Evolutionary conservation across 2,329 filamentous ascomycete species (phyloP).

Genomic region (Emergomyces pasteurianus): DNA sequence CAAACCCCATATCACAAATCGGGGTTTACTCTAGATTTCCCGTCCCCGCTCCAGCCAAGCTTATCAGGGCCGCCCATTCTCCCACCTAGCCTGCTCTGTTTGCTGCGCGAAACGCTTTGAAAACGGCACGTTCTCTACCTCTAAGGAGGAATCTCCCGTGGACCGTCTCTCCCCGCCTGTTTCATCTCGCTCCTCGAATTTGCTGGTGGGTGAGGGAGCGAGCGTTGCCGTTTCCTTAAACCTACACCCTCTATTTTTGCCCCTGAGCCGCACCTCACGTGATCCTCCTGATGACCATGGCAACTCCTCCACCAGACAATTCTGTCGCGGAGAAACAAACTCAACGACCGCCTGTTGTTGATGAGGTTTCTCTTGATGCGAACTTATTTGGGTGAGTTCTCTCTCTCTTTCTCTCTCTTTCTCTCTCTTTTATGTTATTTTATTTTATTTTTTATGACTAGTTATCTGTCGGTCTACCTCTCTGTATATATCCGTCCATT

Average conservation of each 20-base stretch:
- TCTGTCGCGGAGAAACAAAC: conserved; percentile 29
- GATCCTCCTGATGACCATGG: conserved; percentile 20
- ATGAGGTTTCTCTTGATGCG: conserved; percentile 1
- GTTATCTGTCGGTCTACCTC: too few species aligned
- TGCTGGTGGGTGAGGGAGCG: not conserved
- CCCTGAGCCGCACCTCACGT: conserved; percentile 9
- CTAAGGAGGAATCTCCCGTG: too few species aligned
- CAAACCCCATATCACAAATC: not conserved
- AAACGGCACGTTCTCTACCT: not conserved
- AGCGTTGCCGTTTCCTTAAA: not conserved
- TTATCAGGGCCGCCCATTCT: not conserved
- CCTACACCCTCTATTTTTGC: not conserved
- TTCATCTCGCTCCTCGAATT: not conserved
- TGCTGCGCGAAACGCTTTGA: not conserved
- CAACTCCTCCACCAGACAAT: conserved; percentile 33
- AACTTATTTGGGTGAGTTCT: not conserved
- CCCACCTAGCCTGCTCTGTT: not conserved
- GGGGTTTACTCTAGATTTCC: not conserved
- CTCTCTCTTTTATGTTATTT: not conserved
- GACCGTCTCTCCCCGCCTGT: not conserved
- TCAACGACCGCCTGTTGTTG: conserved; percentile 14
- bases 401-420: not conserved
- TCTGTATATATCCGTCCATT: not conserved
- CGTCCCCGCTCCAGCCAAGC: not conserved
- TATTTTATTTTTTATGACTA: too few species aligned